Base-by-base conservation (phyloP, 257 asterid species). In the Nicotiana knightiana region DNA sequence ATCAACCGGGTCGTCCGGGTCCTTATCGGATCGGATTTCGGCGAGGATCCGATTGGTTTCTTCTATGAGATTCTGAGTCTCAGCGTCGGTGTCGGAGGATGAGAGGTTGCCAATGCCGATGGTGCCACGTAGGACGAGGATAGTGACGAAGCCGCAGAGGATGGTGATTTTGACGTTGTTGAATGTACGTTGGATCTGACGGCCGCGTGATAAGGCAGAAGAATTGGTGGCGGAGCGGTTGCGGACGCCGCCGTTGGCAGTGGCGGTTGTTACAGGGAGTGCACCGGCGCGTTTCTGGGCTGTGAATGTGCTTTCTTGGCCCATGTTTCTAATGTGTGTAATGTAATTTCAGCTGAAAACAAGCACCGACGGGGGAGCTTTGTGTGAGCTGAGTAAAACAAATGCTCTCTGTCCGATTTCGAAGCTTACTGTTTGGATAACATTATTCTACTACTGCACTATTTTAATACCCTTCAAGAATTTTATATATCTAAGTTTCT, bases 91-190 rank as follows among this genome's bases (percentile, higher is more conserved):
- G 64, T 91, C 96, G 58, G 87, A 55, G 59, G 96, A 88, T 10
- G 85, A 86, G 81, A 94, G 92, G 85, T 81, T 89, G 33, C 95
- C 92, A 73, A 94, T 71, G 21, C 97, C 97, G 76, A 93, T 91
- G 28, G 98, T 94, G 76, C 98, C 98, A 8, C 97, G 96, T 10
- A 94, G 91, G 6, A 94, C 98, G 26, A 94, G 91, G 79, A 93
- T 91, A 15, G 98, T 94, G 79, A 94, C 93, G 77, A 94, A 89
- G 81, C 97, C 97, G 81, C 98, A 94, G 73, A 94, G 89, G 43
- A 94, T 66, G 0, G 98, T 94, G 87, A 94, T 92, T 89, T 93
- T 94, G 48, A 94, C 54, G 68, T 89, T 93, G 92, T 92, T 94
- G 84, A 91, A 91, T 1, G 96, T 92, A 51, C 88, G 92, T 28